Evolutionary conservation across 2,329 filamentous ascomycete genomes (phyloP).

Genomic region (Atkinsonella texensis): DNA sequence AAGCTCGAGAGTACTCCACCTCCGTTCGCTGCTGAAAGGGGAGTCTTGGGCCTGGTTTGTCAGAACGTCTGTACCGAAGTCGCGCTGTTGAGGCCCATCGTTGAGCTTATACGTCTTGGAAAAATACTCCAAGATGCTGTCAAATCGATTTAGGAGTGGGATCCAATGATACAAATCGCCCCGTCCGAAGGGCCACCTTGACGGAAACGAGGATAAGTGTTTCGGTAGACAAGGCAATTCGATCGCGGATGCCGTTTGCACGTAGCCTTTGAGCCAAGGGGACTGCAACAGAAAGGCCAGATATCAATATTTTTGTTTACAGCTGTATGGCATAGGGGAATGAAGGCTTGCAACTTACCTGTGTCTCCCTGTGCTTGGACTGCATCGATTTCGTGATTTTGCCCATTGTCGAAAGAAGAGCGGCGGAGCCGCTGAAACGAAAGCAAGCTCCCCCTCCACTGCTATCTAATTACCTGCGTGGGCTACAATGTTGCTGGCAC

Average conservation of each 20-base stretch:
- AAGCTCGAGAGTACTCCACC: slow-evolving; percentile 35
- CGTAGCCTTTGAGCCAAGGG: slow-evolving; percentile 73
- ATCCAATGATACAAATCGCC: slow-evolving; percentile 99
- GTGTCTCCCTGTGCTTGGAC: slow-evolving; percentile 53
- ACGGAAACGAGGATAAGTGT: slow-evolving; percentile 69
- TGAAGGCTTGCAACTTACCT: slow-evolving; percentile 33
- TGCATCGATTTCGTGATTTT: slow-evolving; percentile 58
- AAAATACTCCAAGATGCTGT: slow-evolving; percentile 73
- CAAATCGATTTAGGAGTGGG: slow-evolving; percentile 82
- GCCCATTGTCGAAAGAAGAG: slow-evolving; percentile 47
- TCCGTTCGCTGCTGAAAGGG: slow-evolving; percentile 34
- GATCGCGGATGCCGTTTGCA: slow-evolving; percentile 54
- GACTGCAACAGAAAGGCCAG: slow-evolving; percentile 42
- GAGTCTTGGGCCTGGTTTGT: slow-evolving; percentile 43
- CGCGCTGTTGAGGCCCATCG: slow-evolving; percentile 65
- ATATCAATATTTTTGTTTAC: not conserved
- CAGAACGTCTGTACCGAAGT: slow-evolving; percentile 58
- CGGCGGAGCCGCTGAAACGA: slow-evolving; percentile 45
- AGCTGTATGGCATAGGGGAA: too few relatives aligned
- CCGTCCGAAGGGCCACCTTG: slow-evolving; percentile 86
- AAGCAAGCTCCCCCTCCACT: slow-evolving; percentile 44
- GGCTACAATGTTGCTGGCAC: slow-evolving; percentile 26
- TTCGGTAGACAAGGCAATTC: slow-evolving; percentile 66
- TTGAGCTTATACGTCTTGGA: slow-evolving; percentile 69
- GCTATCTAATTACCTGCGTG: slow-evolving; percentile 27